phyloP scores from a whole-genome alignment of 176 grass and related monocot species.

The Aegilops speltoides region DNA sequence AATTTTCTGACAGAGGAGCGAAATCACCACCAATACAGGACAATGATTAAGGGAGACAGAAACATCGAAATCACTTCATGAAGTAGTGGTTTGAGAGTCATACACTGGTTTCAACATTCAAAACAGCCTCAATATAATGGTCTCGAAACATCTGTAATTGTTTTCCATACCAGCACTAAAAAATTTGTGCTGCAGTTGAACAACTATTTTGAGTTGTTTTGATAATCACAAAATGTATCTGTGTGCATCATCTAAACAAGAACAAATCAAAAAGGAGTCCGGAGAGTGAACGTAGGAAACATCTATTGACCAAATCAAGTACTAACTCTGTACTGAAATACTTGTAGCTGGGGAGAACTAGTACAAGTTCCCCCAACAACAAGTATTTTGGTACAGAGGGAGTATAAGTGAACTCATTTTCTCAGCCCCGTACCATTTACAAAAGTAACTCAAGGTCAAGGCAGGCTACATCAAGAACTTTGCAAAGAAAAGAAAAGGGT shows the following conservation, averaged over 20 bases:
- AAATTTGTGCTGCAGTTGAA: background rate
- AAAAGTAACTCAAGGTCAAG: too few relatives aligned
- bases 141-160: background rate
- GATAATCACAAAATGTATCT: background rate
- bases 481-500: too few relatives aligned
- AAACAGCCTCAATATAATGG: background rate
- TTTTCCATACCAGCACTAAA: slow-evolving; percentile 8
- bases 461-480: too few relatives aligned
- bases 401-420: too few relatives aligned
- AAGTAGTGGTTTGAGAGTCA: background rate
- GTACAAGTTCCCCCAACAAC: too few relatives aligned
- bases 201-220: background rate
- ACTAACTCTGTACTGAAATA: too few relatives aligned
- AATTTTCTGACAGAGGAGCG: background rate
- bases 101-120: background rate
- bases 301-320: background rate
- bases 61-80: background rate
- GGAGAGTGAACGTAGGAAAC: background rate
- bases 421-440: too few relatives aligned
- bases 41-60: background rate
- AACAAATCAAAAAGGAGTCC: background rate
- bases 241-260: background rate
- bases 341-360: too few relatives aligned
- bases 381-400: too few relatives aligned
- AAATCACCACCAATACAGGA: background rate